Percentiles rank a stretch among this genome's conserved stretches.
These are phyloP conservation scores for Pseudocercospora cruenta DNA, from an alignment of 2,329 filamentous ascomycete genomes.

Conservation along the genomic window DNA sequence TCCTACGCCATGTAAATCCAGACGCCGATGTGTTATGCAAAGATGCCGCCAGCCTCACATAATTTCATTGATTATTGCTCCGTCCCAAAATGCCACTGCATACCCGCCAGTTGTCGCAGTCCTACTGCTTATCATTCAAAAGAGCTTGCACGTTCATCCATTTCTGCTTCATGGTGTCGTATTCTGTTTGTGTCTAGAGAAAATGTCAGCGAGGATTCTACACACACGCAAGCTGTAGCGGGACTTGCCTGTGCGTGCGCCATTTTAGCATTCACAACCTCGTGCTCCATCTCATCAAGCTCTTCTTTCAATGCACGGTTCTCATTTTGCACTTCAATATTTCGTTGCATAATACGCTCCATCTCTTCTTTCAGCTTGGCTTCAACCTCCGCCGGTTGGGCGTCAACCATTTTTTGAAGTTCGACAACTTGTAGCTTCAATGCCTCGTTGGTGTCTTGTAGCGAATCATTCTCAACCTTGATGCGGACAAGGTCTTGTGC, in stretches of 20 bases:
- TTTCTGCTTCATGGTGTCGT: constrained; percentile 54
- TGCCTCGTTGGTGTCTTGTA: constrained; percentile 87
- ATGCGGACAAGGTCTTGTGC: constrained; percentile 89
- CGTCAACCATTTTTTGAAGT: constrained; percentile 82
- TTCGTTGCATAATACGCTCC: constrained; percentile 88
- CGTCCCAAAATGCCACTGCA: neutral
- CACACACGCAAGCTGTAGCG: neutral
- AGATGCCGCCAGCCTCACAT: neutral
- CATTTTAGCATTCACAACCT: constrained; percentile 93
- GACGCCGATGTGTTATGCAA: neutral
- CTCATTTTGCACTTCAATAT: constrained; percentile 90
- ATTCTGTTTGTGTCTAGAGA: constrained; percentile 51
- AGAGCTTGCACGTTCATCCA: constrained; percentile 52
- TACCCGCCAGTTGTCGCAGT: neutral
- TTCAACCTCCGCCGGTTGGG: constrained; percentile 87
- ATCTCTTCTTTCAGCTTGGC: constrained; percentile 76
- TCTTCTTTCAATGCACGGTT: constrained; percentile 87
- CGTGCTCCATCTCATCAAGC: constrained; percentile 87
- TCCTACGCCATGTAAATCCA: neutral
- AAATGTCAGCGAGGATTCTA: constrained; percentile 16
- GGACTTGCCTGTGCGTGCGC: constrained; percentile 84
- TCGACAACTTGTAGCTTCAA: constrained; percentile 83
- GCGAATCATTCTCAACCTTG: constrained; percentile 89
- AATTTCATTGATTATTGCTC: neutral
- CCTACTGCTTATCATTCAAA: constrained; percentile 38